Evolutionary conservation across 1,284 basidiomycete genomes (phyloP).

Genomic region (Ustilago sp.): DNA sequence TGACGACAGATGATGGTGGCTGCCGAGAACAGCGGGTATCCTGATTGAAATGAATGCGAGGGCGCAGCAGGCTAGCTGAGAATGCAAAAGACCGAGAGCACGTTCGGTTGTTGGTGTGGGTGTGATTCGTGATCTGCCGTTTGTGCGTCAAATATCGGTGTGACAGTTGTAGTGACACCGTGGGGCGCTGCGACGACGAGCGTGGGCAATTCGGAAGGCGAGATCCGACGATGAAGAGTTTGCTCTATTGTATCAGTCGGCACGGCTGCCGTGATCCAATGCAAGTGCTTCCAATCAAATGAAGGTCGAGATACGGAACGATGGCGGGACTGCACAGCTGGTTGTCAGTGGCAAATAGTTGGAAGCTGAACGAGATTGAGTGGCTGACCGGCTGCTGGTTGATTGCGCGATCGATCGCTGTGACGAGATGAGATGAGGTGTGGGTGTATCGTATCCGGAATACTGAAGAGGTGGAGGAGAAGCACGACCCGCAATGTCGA

Average conservation of each 20-base stretch:
- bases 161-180: not conserved
- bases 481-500: not conserved
- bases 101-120: constrained; percentile 4
- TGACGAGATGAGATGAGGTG: constrained; percentile 13
- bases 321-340: constrained; percentile 6
- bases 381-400: not conserved
- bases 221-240: constrained; percentile 6
- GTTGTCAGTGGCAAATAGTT: constrained; percentile 5
- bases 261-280: not conserved
- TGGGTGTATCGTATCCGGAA: constrained; percentile 11
- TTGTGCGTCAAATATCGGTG: not conserved
- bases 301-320: not conserved
- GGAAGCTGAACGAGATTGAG: constrained; percentile 4
- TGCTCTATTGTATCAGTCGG: constrained; percentile 9
- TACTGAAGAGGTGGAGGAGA: not conserved
- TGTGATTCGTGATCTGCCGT: not conserved
- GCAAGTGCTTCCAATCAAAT: constrained; percentile 1
- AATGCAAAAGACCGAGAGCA: not conserved
- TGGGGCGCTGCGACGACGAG: constrained; percentile 7
- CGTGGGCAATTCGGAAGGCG: constrained; percentile 22
- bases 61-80: constrained; percentile 1
- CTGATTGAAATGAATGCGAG: constrained; percentile 8
- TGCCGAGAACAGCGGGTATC: constrained; percentile 2
- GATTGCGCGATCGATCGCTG: not conserved
- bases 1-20: not conserved